These are phyloP conservation scores for Cystoderma amianthinum DNA, from an alignment of 768 basidiomycete genomes.

Conservation along the genomic window DNA sequence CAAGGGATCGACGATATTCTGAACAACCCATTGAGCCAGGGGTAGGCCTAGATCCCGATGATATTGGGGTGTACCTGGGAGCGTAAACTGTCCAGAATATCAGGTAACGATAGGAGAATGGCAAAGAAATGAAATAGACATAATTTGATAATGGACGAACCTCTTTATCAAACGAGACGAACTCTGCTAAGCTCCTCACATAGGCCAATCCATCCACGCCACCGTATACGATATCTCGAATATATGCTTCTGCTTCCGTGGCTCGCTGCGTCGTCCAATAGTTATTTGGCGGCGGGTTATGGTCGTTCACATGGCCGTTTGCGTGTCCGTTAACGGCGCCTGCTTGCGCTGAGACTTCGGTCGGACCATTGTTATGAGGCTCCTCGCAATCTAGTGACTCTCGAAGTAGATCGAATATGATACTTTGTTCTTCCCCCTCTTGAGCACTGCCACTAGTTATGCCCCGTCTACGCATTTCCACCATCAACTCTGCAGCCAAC, in stretches of 20 bases:
- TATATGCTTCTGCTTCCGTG: conserved; percentile 54
- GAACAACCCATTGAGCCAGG: conserved; percentile 34
- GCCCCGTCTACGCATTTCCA: conserved; percentile 31
- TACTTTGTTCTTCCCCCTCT: conserved; percentile 24
- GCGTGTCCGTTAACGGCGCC: conserved; percentile 2
- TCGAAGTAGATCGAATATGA: conserved; percentile 23
- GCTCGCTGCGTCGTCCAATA: conserved; percentile 48
- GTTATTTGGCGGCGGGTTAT: conserved; percentile 15
- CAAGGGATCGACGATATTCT: conserved; percentile 36
- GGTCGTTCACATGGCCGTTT: conserved; percentile 4
- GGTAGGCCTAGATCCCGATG: conserved; percentile 23
- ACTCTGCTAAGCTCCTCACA: conserved; percentile 70
- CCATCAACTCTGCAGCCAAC: conserved; percentile 39
- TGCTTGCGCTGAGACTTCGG: background rate
- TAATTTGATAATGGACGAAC: conserved; percentile 10
- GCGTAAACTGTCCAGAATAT: too few species aligned
- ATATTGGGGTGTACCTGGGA: conserved; percentile 9
- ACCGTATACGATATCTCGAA: conserved; percentile 73
- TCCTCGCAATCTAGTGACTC: conserved; percentile 28
- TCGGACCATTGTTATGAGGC: conserved; percentile 1
- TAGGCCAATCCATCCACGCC: conserved; percentile 74
- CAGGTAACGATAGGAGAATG: too few species aligned
- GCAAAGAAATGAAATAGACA: too few species aligned
- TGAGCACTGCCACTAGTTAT: conserved; percentile 10
- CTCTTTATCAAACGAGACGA: conserved; percentile 29